phyloP scores from a whole-genome alignment of 2,329 filamentous ascomycete genomes.

The Hymenoscyphus fraxineus region DNA sequence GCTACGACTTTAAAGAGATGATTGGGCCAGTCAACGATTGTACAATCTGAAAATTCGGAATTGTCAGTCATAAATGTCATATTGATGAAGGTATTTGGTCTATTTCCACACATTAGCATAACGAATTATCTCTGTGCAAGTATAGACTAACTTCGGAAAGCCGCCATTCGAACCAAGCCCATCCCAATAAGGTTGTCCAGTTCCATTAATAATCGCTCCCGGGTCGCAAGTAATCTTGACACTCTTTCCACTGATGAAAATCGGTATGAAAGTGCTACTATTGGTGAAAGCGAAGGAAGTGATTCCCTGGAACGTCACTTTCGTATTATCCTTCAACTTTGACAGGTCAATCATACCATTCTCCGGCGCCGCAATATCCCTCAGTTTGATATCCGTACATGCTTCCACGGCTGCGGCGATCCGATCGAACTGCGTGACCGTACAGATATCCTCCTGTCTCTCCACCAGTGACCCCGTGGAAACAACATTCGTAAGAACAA shows the following conservation, averaged over 20 bases:
- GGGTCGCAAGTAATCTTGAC: slow-evolving; percentile 51
- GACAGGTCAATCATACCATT: slow-evolving; percentile 55
- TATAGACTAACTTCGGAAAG: slow-evolving; percentile 25
- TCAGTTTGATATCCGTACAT: slow-evolving; percentile 54
- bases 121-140: neutral
- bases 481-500: neutral
- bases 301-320: slow-evolving; percentile 58
- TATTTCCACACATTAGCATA: slow-evolving; percentile 38
- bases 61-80: slow-evolving; percentile 46
- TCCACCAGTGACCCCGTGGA: neutral
- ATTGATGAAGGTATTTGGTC: slow-evolving; percentile 57
- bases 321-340: slow-evolving; percentile 47
- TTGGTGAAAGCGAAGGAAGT: slow-evolving; percentile 41
- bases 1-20: slow-evolving; percentile 47
- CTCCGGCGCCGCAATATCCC: slow-evolving; percentile 53
- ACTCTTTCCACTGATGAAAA: slow-evolving; percentile 52
- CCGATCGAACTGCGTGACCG: slow-evolving; percentile 37
- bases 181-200: slow-evolving; percentile 60
- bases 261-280: slow-evolving; percentile 24
- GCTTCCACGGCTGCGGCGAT: slow-evolving; percentile 46
- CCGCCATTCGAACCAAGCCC: slow-evolving; percentile 56
- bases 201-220: slow-evolving; percentile 53
- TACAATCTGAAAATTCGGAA: slow-evolving; percentile 47
- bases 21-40: slow-evolving; percentile 51
- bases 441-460: slow-evolving; percentile 1